Evolutionary conservation across 2,329 filamentous ascomycete genomes (phyloP), one percentile per base, ranked within the genome.

Genomic region (Incumbomyces delicatus): DNA sequence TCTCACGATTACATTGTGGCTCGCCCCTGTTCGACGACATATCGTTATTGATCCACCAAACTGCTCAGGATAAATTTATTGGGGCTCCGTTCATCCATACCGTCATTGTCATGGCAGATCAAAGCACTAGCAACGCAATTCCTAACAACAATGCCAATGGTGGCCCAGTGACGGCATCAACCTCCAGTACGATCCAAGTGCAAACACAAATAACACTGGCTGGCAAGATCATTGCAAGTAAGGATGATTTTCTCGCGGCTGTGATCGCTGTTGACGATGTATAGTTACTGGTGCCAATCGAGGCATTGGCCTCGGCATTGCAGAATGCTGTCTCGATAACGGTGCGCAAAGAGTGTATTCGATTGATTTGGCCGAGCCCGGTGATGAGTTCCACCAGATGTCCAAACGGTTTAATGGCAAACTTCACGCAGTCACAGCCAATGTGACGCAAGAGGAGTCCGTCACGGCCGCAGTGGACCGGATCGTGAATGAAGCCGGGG

Each of bases 371-470:
- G 63, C 63, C 34, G 62, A 65, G 2, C 56, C 64, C 0, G 66
- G 66, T 37, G 64, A 67, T 3, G 69, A 73, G 2, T 71, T 73
- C 50, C 56, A 54, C 11, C 55, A 59, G 7, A 60, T 70, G 2
- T 50, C 58, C 4, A 61, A 66, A 50, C 64, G 57, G 18, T 70
- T 64, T 46, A 69, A 70, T 0, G 61, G 60, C 10, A 61, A 64
- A 18, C 52, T 75, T 1, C 60, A 65, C 37, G 62, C 67, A 1
- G 47, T 74, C 6, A 61, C 63, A 45, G 71, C 68, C 6, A 66
- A 75, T 51, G 68, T 74, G 1, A 74, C 71, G 0, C 62, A 69
- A 20, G 70, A 74, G 54, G 60, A 59, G 1, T 69, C 58, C n/a
- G 66, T 73, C 35, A 63, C 64, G 2, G 60, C 61, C 2, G 70